A percentile compares a stretch with the other conserved stretches of the same genome.
Conservation (phyloP, 805 yeast genomes). For the Monosporozyma servazzii region DNA sequence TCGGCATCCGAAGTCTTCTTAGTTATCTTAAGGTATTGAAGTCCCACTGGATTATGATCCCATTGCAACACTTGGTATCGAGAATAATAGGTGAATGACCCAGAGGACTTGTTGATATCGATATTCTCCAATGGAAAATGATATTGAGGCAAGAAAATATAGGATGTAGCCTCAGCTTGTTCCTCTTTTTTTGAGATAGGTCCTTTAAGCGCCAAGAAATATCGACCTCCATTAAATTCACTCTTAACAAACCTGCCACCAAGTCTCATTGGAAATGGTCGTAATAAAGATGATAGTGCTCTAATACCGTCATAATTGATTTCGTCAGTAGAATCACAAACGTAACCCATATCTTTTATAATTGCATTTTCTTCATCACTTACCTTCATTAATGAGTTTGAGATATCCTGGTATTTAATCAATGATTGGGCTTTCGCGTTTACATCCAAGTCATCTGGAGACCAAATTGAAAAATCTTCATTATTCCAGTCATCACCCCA, state of each 20-base stretch:
- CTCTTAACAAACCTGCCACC: slow-evolving; percentile 48
- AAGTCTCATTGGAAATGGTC: slow-evolving; percentile 67
- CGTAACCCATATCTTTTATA: neutral
- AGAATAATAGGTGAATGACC: slow-evolving; percentile 45
- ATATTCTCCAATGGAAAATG: slow-evolving; percentile 51
- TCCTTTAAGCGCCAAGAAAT: slow-evolving; percentile 33
- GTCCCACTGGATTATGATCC: slow-evolving; percentile 45
- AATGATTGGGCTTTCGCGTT: neutral
- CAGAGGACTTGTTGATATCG: slow-evolving; percentile 45
- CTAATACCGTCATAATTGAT: slow-evolving; percentile 46
- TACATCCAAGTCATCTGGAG: slow-evolving; percentile 42
- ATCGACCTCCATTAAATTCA: slow-evolving; percentile 48
- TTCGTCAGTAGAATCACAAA: neutral
- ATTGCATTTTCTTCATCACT: neutral
- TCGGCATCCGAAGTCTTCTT: neutral
- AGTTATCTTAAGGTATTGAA: slow-evolving; percentile 28
- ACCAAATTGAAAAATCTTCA: slow-evolving; percentile 87
- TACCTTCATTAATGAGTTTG: neutral
- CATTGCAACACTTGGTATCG: slow-evolving; percentile 54
- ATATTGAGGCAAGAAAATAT: slow-evolving; percentile 59
- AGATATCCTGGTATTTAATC: neutral
- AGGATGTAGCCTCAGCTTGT: slow-evolving; percentile 28
- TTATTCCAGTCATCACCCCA: slow-evolving; percentile 93
- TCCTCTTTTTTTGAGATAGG: slow-evolving; percentile 18
- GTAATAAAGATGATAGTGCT: slow-evolving; percentile 60